Evolutionary conservation across 306 rosid genomes (phyloP).

Genomic region (Vicia villosa): DNA sequence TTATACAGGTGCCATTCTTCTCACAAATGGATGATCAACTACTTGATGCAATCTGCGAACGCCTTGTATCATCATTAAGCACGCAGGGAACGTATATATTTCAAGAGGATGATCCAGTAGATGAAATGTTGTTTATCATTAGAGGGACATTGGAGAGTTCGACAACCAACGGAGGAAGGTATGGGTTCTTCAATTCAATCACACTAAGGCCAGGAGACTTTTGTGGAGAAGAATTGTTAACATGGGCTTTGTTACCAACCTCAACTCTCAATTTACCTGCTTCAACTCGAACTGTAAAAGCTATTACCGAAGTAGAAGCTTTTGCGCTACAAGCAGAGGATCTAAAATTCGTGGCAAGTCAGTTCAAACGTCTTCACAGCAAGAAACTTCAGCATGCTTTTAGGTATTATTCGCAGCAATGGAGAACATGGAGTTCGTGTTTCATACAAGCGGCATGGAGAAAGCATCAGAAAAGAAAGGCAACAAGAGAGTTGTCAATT

Average conservation of each 20-base stretch:
- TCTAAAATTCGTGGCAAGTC: slow-evolving; percentile 72
- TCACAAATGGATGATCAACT: slow-evolving; percentile 98
- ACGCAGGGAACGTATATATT: slow-evolving; percentile 74
- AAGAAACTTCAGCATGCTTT: slow-evolving; percentile 56
- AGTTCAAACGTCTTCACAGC: slow-evolving; percentile 85
- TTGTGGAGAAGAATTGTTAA: slow-evolving; percentile 83
- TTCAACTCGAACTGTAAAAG: slow-evolving; percentile 76
- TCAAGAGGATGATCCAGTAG: slow-evolving; percentile 76
- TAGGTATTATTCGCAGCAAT: slow-evolving; percentile 49
- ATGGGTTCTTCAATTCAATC: slow-evolving; percentile 80
- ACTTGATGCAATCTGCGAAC: slow-evolving; percentile 91
- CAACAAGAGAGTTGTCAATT: slow-evolving; percentile 54
- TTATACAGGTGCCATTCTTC: slow-evolving; percentile 78
- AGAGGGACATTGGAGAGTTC: slow-evolving; percentile 92
- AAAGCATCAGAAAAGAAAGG: slow-evolving; percentile 58
- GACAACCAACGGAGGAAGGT: slow-evolving; percentile 83
- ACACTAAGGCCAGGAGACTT: slow-evolving; percentile 84
- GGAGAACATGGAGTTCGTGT: slow-evolving; percentile 92
- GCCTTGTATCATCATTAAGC: slow-evolving; percentile 73
- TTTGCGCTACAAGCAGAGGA: slow-evolving; percentile 83
- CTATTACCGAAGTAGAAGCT: slow-evolving; percentile 83
- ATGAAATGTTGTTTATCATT: slow-evolving; percentile 83
- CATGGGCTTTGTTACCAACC: slow-evolving; percentile 91
- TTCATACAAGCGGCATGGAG: slow-evolving; percentile 84
- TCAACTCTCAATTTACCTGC: slow-evolving; percentile 74